Evolutionary conservation across 805 yeast genomes (phyloP), one percentile per base, ranked within the genome.

Genomic region (Pichia paraexigua): DNA sequence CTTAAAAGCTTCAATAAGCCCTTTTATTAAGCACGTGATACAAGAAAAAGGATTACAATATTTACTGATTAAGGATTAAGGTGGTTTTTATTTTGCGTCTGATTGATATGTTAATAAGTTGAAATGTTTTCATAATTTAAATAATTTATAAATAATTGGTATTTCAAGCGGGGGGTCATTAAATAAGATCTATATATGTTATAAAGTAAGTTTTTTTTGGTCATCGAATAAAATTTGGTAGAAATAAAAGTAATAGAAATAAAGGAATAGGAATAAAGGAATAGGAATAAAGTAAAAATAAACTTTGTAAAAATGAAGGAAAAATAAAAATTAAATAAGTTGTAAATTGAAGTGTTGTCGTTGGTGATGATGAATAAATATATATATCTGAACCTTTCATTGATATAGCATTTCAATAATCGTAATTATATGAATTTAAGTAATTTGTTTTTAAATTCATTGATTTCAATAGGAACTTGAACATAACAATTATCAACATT

Each of bases 401-500:
- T 24, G 25, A 7, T 24, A 24, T 4, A 24, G 25, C 7, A 24
- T 24, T 24, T 24, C 25, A 24, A 5, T 24, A 24, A 7, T 24
- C 7, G 7, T 18, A 21, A 32, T 41, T 45, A 43, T 28, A 45
- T 39, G 17, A n/a, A 45, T 28, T 48, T n/a, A n/a, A 41, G 22
- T 8, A 57, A 37, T 20, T 39, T 43, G 5, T 48, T 47, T 49
- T 65, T 68, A 53, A 69, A 69, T 11, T 53, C 43, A 30, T 47
- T 43, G 24, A 69, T 54, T 48, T 68, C 70, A 2, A 45, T 51
- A 13, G 72, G 72, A 15, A 68, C 51, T 43, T 57, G 55, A 42
- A 68, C 67, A 51, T 68, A 69, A 51, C 63, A 64, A 51, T 69
- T 69, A 45, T 65, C 57, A 28, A 64, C 55, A 55, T 35, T 35